A percentile compares a stretch with the other conserved stretches of the same genome.
Evolutionary conservation across 345 rosid species (phyloP).

Genomic region (Camelina neglecta): DNA sequence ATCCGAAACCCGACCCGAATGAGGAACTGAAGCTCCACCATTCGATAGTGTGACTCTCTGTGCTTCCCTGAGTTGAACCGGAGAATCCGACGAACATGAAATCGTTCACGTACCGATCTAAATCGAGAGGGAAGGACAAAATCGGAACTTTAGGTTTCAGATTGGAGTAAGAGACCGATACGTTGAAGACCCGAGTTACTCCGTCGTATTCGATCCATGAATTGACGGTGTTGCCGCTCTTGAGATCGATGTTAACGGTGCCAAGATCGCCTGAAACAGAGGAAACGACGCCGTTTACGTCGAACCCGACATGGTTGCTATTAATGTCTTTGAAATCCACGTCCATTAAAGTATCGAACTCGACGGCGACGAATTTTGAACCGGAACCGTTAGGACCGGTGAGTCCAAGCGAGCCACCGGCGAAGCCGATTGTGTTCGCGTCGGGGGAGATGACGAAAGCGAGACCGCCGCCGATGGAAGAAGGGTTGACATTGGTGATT

Average conservation of each 20-base stretch:
- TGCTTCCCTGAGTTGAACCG: slow-evolving; percentile 92
- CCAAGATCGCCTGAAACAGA: slow-evolving; percentile 56
- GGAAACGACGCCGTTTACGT: slow-evolving; percentile 69
- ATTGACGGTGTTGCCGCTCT: slow-evolving; percentile 77
- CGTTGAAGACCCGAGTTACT: slow-evolving; percentile 44
- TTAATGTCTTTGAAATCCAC: slow-evolving; percentile 75
- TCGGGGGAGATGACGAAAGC: slow-evolving; percentile 79
- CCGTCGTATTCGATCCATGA: slow-evolving; percentile 83
- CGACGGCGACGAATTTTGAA: slow-evolving; percentile 71
- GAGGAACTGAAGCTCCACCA: slow-evolving; percentile 94
- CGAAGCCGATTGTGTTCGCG: slow-evolving; percentile 56
- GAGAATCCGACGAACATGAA: slow-evolving; percentile 92
- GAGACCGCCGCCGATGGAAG: slow-evolving; percentile 84
- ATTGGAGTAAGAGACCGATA: slow-evolving; percentile 79
- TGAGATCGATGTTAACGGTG: slow-evolving; percentile 61
- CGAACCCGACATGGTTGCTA: slow-evolving; percentile 86
- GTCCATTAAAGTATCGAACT: slow-evolving; percentile 89
- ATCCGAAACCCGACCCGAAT: slow-evolving; percentile 49
- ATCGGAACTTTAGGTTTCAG: slow-evolving; percentile 71
- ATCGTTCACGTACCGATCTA: slow-evolving; percentile 72
- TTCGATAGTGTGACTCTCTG: slow-evolving; percentile 79
- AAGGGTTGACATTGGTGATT: slow-evolving; percentile 64
- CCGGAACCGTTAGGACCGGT: slow-evolving; percentile 38
- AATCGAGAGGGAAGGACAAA: slow-evolving; percentile 61
- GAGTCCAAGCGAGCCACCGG: slow-evolving; percentile 75